Evolutionary conservation across 2,329 filamentous ascomycete species (phyloP).

Genomic region (Aspergillus sp.): DNA sequence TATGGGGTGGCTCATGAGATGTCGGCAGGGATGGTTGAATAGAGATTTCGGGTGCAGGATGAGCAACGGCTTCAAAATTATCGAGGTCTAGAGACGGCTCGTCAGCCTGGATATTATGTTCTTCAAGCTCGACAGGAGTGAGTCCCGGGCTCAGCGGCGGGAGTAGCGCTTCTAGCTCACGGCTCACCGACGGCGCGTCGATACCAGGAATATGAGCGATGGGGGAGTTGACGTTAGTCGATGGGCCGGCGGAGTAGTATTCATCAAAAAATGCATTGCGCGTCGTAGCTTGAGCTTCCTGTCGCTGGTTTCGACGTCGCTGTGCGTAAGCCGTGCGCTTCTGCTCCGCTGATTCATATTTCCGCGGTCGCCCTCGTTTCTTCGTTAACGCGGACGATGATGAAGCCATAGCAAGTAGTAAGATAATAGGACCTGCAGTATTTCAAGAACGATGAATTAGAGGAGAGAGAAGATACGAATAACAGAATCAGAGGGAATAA

Average conservation of each 20-base stretch:
- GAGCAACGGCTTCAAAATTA: not conserved
- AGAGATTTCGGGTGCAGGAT: not conserved
- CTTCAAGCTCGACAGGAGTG: not conserved
- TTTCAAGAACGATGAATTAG: too few species aligned
- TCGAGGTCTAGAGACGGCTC: not conserved
- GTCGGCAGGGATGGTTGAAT: not conserved
- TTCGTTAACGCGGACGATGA: not conserved
- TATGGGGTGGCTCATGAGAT: not conserved
- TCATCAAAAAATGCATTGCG: not conserved
- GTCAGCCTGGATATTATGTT: not conserved
- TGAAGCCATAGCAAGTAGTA: not conserved
- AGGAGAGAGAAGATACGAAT: too few species aligned
- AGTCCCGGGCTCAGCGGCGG: not conserved
- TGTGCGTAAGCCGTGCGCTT: not conserved
- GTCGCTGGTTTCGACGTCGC: not conserved
- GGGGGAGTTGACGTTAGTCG: not conserved
- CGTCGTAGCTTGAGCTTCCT: not conserved
- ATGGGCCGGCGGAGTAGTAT: not conserved
- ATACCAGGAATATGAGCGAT: not conserved
- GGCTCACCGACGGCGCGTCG: not conserved
- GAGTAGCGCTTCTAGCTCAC: not conserved
- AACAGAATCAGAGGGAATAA: too few species aligned
- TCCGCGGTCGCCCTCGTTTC: slow-evolving; percentile 7
- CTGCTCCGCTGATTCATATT: not conserved
- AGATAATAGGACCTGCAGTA: too few species aligned